These are phyloP conservation scores for Microsporum ferrugineum DNA, from an alignment of 2,329 filamentous ascomycete genomes.

Conservation along the genomic window DNA sequence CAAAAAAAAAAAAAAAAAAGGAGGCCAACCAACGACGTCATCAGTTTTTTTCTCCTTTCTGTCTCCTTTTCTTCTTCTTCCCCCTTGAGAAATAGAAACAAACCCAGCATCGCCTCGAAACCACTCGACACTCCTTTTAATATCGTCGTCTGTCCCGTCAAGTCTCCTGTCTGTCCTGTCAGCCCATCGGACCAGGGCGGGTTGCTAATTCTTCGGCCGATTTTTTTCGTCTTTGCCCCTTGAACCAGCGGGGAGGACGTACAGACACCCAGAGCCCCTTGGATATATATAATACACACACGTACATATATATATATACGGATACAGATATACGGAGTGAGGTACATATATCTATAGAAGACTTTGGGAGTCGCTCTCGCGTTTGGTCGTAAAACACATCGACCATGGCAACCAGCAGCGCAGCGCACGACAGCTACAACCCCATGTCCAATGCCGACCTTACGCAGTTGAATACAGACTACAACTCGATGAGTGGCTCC, in stretches of 20 bases:
- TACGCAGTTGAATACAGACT: conserved; percentile 23
- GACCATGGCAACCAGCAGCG: conserved; percentile 24
- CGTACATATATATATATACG: not conserved
- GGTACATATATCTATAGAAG: not conserved
- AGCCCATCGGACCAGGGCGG: no score
- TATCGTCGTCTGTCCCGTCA: not conserved
- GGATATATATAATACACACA: not conserved
- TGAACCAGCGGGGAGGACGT: not conserved
- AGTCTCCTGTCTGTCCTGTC: not conserved
- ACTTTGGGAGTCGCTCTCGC: no score
- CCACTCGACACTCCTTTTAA: not conserved
- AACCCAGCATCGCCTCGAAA: not conserved
- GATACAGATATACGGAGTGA: not conserved
- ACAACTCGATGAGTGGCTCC: conserved; percentile 25
- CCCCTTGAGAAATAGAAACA: not conserved
- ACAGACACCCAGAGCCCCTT: not conserved
- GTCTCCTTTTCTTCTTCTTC: not conserved
- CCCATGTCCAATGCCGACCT: conserved; percentile 23
- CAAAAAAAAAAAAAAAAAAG: not conserved
- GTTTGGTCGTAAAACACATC: not conserved
- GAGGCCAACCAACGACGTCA: not conserved
- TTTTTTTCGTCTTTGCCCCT: not conserved
- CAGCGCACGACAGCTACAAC: conserved; percentile 30
- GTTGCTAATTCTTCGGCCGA: no score
- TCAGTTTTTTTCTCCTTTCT: not conserved